These are phyloP conservation scores for Tranzscheliella williamsii DNA, from an alignment of 1,284 basidiomycete genomes.

Conservation along the genomic window DNA sequence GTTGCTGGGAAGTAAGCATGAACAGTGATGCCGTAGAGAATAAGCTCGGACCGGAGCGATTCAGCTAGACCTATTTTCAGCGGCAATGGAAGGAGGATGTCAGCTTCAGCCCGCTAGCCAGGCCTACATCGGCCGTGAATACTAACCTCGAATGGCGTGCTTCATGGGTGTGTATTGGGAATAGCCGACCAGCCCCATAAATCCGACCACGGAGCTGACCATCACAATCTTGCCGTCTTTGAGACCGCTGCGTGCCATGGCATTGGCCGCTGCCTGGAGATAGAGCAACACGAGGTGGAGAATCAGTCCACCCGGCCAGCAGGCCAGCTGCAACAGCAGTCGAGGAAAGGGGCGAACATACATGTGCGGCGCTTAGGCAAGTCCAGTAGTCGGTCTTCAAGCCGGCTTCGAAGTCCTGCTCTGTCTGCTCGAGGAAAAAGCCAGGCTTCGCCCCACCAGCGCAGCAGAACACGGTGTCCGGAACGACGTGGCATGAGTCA, in stretches of 20 bases:
- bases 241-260: constrained; percentile 70
- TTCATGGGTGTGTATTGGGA: constrained; percentile 85
- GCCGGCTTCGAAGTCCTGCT: constrained; percentile 67
- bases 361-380: constrained; percentile 75
- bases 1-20: constrained; percentile 87
- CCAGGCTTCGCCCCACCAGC: constrained; percentile 72
- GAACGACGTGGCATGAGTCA: constrained; percentile 62
- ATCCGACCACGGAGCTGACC: constrained; percentile 78
- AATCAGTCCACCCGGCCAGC: no score
- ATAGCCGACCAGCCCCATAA: constrained; percentile 82
- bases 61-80: constrained; percentile 75
- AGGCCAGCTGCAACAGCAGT: neutral
- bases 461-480: constrained; percentile 75
- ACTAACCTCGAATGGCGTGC: constrained; percentile 79
- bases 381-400: constrained; percentile 65
- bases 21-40: constrained; percentile 76
- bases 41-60: constrained; percentile 77
- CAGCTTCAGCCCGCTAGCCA: no score
- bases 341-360: constrained; percentile 62
- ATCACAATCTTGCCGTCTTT: constrained; percentile 75
- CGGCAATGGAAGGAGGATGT: no score
- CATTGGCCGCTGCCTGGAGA: constrained; percentile 71
- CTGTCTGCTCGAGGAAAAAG: constrained; percentile 73
- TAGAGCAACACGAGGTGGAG: no score
- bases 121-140: no score